Base-by-base conservation (phyloP, 2,329 filamentous ascomycete species). In the Clarireedia homoeocarpa region DNA sequence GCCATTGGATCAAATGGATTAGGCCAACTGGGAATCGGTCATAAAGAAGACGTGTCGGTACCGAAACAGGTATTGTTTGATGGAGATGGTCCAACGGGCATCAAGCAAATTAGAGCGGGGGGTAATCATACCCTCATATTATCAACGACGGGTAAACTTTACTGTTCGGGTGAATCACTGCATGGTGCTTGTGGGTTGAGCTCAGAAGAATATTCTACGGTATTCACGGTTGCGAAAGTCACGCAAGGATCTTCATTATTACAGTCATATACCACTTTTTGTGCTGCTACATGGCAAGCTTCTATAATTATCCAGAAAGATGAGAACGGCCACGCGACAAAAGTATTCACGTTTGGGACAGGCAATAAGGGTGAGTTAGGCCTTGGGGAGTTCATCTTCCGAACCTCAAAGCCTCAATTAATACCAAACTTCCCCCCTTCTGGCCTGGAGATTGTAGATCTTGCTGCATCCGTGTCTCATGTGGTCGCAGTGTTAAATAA, bases 91-190 rank as follows among this genome's bases (percentile, higher is more conserved):
- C 68, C 73, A 14, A 65, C 69, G 26, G 60, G 69, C 15, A 68
- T 77, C 55, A 62, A 67, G 51, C 61, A 66, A 53, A 58, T 68
- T 6, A 62, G 49, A 56, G 77, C 89, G 6, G 92, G 92, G 4
- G 91, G 91, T 1, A 96, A 96, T 66, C 92, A 96, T 70, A 95
- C 90, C 0, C 72, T 96, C 4, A 69, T 95, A 9, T 74, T 91
- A 10, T 81, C 79, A 9, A 81, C 79, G n/a, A 66, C 74, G 4
- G 85, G 85, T 0, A 63, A 72, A 1, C 73, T 91, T 0, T 87
- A 82, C 65, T 84, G 81, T 65, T 79, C 83, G 47, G 91, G 91
- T 1, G 80, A 85, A 57, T 75, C 72, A 6, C 67, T 72, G 2
- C 75, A 69, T 10, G 81, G 82, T 12, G 79, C 81, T 2, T 84